Conservation (phyloP, 306 rosid genomes). For the Medicago arabica region DNA sequence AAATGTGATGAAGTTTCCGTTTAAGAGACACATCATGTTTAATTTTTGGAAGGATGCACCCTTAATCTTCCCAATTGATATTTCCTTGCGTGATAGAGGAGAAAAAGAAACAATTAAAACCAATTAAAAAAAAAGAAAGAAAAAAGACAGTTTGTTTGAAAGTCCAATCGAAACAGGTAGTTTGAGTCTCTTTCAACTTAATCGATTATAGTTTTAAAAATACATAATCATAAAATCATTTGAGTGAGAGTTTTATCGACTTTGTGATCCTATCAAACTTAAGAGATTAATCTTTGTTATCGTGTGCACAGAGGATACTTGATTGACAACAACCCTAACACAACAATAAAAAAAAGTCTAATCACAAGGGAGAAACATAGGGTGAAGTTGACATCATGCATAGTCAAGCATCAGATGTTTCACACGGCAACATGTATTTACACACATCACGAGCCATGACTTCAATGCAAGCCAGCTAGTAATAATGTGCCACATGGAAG, state of each 20-base stretch:
- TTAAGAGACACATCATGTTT: conserved; percentile 22
- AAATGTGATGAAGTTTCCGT: conserved; percentile 43
- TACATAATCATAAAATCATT: no score
- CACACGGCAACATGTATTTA: conserved; percentile 46
- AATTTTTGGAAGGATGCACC: not conserved
- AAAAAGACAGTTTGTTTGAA: conserved; percentile 31
- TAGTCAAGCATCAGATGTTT: conserved; percentile 38
- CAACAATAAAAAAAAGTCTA: conserved; percentile 35
- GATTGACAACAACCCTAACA: no score
- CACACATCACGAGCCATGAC: conserved; percentile 20
- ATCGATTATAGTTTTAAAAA: no score
- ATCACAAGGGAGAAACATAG: conserved; percentile 46
- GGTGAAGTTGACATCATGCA: conserved; percentile 50
- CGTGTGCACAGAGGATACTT: no score
- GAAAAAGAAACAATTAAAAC: not conserved
- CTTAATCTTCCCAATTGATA: not conserved
- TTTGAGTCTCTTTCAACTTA: not conserved
- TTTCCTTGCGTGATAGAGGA: conserved; percentile 46
- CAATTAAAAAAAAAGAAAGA: not conserved
- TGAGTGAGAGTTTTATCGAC: no score
- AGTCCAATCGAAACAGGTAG: conserved; percentile 43
- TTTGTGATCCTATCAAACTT: no score
- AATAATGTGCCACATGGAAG: conserved; percentile 40
- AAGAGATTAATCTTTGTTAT: no score
- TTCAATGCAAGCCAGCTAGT: not conserved